phyloP scores from a whole-genome alignment of 2,329 filamentous ascomycete species.

The Hymenoscyphus repandus region DNA sequence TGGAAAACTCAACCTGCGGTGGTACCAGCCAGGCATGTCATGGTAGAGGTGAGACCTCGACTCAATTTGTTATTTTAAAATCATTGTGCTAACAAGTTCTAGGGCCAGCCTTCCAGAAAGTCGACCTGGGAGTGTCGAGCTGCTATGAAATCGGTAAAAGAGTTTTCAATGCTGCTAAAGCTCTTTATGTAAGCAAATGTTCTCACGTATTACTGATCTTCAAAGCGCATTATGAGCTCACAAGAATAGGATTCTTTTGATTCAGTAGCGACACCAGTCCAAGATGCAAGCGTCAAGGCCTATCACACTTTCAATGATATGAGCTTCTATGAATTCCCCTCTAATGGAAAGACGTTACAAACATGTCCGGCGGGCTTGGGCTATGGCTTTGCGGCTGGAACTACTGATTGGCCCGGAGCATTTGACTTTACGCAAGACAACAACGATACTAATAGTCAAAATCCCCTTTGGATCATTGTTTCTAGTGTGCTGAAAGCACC shows the following conservation, averaged over 20 bases:
- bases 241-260: slow-evolving; percentile 23
- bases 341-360: slow-evolving; percentile 62
- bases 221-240: neutral
- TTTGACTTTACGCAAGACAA: slow-evolving; percentile 91
- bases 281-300: slow-evolving; percentile 64
- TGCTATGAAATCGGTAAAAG: slow-evolving; percentile 71
- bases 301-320: slow-evolving; percentile 85
- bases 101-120: slow-evolving; percentile 57
- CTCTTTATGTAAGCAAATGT: slow-evolving; percentile 43
- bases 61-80: neutral
- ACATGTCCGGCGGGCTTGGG: slow-evolving; percentile 86
- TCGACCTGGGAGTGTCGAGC: slow-evolving; percentile 67
- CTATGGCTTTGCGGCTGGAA: slow-evolving; percentile 87
- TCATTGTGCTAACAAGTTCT: neutral
- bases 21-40: slow-evolving; percentile 65
- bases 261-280: slow-evolving; percentile 39
- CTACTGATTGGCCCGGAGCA: slow-evolving; percentile 80
- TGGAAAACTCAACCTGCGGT: slow-evolving; percentile 77
- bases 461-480: slow-evolving; percentile 68
- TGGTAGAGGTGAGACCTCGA: slow-evolving; percentile 44
- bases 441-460: slow-evolving; percentile 58
- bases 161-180: slow-evolving; percentile 56
- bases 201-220: neutral
- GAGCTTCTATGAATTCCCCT: slow-evolving; percentile 65
- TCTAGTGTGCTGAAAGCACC: slow-evolving; percentile 66